Base-by-base conservation (phyloP, 345 rosid genomes). In the Anastatica hierochuntica region DNA sequence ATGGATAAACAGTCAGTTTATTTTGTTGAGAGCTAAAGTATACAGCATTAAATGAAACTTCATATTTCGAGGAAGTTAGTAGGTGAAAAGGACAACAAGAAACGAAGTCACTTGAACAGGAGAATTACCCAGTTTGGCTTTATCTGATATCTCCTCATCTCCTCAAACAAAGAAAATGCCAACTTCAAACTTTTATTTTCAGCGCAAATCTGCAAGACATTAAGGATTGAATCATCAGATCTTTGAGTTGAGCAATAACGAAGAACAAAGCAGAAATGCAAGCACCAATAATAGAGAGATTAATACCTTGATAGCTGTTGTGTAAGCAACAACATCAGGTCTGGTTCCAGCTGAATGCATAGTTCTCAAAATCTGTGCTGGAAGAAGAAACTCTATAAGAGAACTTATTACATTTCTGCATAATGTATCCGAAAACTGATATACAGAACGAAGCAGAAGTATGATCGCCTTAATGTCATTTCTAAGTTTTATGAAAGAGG, bases 281-380 rank as follows among this genome's bases (percentile, higher is more conserved):
- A 56, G 50, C 31, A 43, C 17, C 30, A 61, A 18, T n/a, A 52
- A 49, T 53, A 51, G 54, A 61, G 70, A 49, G 49, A 47, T 10
- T 12, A 15, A 21, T 35, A 90, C 98, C 92, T 87, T 90, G 67
- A 87, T 87, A 19, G 89, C 89, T 49, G 92, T 82, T 56, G 96
- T 87, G 77, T 87, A 87, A 10, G 96, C 79, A 73, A 90, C 64
- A 46, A 82, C 95, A 75, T 90, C 98, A 43, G 96, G 98, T 66
- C 75, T 75, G 59, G 78, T 66, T 66, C 84, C 85, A 63, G 68
- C 79, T 37, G 41, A 43, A 57, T 63, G 78, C 98, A 90, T 90
- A 43, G 53, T 72, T 75, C 76, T 82, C 81, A 90, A 67, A 66
- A 79, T 84, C 98, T 90, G 98, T 76, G 66, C 62, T 62, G 73